A percentile compares a stretch with the other conserved stretches of the same genome.
Evolutionary conservation across 805 yeast genomes (phyloP).

Genomic region (Grigorovia transvaalensis): DNA sequence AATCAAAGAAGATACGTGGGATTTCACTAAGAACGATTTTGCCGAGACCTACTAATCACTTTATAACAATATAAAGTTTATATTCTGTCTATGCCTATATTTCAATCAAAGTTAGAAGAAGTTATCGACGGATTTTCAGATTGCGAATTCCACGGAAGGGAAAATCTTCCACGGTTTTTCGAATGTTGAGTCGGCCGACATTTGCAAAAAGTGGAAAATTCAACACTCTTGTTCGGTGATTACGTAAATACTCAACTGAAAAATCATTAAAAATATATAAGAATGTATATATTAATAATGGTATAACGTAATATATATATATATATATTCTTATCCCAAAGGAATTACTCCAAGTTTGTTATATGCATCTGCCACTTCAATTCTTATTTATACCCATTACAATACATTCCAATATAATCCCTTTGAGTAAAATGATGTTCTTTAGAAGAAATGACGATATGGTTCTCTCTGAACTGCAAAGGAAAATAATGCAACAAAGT

Average conservation of each 20-base stretch:
- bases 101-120: no score
- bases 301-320: background rate
- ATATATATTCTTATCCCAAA: no score
- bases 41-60: conserved; percentile 11
- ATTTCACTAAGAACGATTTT: conserved; percentile 44
- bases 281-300: no score
- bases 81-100: no score
- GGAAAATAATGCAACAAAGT: background rate
- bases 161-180: background rate
- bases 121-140: background rate
- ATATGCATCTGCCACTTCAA: no score
- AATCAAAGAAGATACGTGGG: conserved; percentile 92
- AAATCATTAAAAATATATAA: no score
- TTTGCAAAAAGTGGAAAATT: no score
- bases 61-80: no score
- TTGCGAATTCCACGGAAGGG: background rate
- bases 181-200: background rate
- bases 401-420: background rate
- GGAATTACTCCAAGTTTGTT: no score
- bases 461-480: background rate
- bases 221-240: background rate
- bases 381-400: background rate
- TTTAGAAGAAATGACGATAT: background rate
- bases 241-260: background rate
- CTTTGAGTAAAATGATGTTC: background rate